Evolutionary conservation across 1,139 yeast species (phyloP).

Genomic region (Candida tropicalis): DNA sequence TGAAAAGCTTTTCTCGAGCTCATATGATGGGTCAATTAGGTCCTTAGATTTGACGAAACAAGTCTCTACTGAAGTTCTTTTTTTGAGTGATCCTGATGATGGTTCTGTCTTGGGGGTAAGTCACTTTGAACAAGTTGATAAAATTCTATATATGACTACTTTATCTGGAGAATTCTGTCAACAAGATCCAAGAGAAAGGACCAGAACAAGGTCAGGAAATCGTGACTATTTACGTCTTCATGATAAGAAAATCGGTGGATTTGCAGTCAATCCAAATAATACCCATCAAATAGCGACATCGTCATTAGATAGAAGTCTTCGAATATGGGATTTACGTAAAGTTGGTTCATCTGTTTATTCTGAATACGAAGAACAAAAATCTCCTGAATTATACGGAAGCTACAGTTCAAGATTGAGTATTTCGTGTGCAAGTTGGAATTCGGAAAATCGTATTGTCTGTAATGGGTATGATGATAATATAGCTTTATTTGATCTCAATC

Average conservation of each 20-base stretch:
- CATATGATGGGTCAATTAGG: constrained; percentile 88
- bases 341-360: constrained; percentile 43
- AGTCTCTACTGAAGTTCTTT: constrained; percentile 58
- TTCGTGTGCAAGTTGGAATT: constrained; percentile 86
- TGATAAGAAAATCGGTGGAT: constrained; percentile 91
- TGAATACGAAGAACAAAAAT: constrained; percentile 34
- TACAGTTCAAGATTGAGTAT: constrained; percentile 77
- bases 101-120: constrained; percentile 54
- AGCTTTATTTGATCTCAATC: constrained; percentile 48
- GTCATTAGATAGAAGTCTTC: constrained; percentile 80
- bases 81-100: constrained; percentile 53
- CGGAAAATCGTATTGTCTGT: constrained; percentile 74
- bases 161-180: constrained; percentile 75
- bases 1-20: constrained; percentile 62
- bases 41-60: constrained; percentile 65
- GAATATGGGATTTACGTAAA: constrained; percentile 83
- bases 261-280: constrained; percentile 68
- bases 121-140: constrained; percentile 56
- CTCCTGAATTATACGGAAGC: constrained; percentile 62
- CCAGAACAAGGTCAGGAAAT: constrained; percentile 28
- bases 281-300: constrained; percentile 75
- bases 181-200: constrained; percentile 62
- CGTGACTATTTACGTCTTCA: constrained; percentile 59
- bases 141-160: constrained; percentile 69
- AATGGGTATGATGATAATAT: constrained; percentile 92